Evolutionary conservation across 1,284 basidiomycete species (phyloP).

Genomic region (Papiliotrema flavescens): DNA sequence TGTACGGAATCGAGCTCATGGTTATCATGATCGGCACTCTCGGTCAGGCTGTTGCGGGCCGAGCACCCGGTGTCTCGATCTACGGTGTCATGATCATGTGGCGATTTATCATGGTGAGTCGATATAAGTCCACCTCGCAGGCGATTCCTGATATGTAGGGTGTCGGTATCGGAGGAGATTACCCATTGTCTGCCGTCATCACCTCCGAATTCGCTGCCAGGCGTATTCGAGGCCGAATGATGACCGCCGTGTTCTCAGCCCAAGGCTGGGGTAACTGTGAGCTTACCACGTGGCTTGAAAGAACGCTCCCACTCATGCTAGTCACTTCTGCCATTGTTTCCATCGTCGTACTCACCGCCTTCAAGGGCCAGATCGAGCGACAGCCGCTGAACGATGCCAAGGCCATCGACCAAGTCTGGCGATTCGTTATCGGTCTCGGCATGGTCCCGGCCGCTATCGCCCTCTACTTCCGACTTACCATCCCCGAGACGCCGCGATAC

Average conservation of each 20-base stretch:
- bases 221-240: conserved; percentile 58
- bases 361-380: conserved; percentile 60
- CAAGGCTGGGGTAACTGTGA: conserved; percentile 55
- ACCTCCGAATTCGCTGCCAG: conserved; percentile 69
- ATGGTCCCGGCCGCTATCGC: conserved; percentile 49
- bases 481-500: conserved; percentile 64
- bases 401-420: conserved; percentile 53
- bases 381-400: conserved; percentile 47
- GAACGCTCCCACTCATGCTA: background rate
- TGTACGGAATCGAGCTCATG: conserved; percentile 52
- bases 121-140: conserved; percentile 55
- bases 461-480: conserved; percentile 54
- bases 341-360: conserved; percentile 64
- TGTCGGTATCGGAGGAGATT: conserved; percentile 55
- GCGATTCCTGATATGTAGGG: conserved; percentile 9
- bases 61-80: conserved; percentile 60
- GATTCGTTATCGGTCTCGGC: conserved; percentile 53
- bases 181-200: conserved; percentile 55
- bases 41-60: conserved; percentile 56
- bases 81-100: conserved; percentile 69
- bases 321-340: conserved; percentile 62
- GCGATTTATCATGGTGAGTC: conserved; percentile 59
- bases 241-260: conserved; percentile 53
- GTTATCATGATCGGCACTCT: conserved; percentile 48
- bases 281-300: background rate